A percentile compares a stretch with the other conserved stretches of the same genome.
Evolutionary conservation across 2,329 filamentous ascomycete genomes (phyloP).

Genomic region (Ophiosphaerella herpotricha): DNA sequence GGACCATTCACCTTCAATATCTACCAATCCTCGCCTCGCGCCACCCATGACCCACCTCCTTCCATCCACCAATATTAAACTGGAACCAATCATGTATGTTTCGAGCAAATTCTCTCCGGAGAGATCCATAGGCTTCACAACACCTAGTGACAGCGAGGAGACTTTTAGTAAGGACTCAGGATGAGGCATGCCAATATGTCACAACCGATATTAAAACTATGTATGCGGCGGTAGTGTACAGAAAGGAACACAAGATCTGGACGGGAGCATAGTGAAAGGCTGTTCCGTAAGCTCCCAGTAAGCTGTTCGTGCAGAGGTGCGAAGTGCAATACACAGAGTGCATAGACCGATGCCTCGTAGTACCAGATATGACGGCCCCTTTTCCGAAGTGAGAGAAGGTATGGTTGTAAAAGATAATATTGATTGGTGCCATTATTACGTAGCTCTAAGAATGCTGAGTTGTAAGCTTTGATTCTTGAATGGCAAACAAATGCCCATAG

Average conservation of each 20-base stretch:
- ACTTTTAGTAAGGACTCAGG: constrained; percentile 52
- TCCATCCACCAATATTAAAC: constrained; percentile 64
- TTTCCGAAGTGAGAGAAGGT: constrained; percentile 66
- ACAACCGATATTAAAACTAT: constrained; percentile 67
- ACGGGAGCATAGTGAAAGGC: constrained; percentile 66
- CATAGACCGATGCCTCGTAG: constrained; percentile 66
- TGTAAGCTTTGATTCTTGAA: no score
- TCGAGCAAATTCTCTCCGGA: constrained; percentile 63
- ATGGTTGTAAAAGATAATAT: constrained; percentile 68
- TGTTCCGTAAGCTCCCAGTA: constrained; percentile 46
- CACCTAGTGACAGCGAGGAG: constrained; percentile 11
- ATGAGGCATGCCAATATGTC: constrained; percentile 74
- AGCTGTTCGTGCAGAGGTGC: not conserved
- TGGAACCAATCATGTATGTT: constrained; percentile 62
- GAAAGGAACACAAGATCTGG: constrained; percentile 66
- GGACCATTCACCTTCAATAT: constrained; percentile 62
- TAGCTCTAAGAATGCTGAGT: not conserved
- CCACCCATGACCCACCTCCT: constrained; percentile 65
- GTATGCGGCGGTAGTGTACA: constrained; percentile 71
- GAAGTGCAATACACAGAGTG: constrained; percentile 18
- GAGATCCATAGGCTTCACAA: constrained; percentile 45
- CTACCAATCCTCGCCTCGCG: constrained; percentile 59
- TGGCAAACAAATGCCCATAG: no score
- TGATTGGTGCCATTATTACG: constrained; percentile 31
- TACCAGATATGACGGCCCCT: constrained; percentile 66